Evolutionary conservation across 2,329 filamentous ascomycete species (phyloP), one percentile per base, ranked within the genome.

Genomic region (Alternaria infectoria): DNA sequence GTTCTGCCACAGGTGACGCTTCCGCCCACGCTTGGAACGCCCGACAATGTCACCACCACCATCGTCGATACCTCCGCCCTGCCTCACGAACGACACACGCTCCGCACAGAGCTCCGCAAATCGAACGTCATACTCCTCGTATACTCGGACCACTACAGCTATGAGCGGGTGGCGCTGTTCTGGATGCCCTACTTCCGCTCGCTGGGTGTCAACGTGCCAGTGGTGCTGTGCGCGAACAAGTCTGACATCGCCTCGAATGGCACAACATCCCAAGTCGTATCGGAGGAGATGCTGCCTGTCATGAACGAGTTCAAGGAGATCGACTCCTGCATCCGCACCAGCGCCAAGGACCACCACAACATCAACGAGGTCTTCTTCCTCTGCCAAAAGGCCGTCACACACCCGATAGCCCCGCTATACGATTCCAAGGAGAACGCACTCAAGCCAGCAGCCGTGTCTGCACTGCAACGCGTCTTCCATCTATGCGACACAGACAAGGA

Each of bases 291-390:
- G 93, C 85, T 98, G 30, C 96, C 96, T 1, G 90, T 99, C 69
- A 97, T 99, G 96, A 91, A 92, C 65, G 96, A 99, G 82, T 99
- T 98, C 82, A 95, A 97, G 77, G 96, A 98, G 80, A 97, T 99
- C 68, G 96, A 99, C 79, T 97, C 94, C 0, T 99, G 96, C 81
- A 98, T 99, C 77, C 88, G 96, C 59, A 93, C 94, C 9, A 98
- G 94, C 80, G 93, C 95, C 19, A 89, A 93, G 72, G 93, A 97
- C 74, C 93, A 97, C 76, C 90, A 91, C 72, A 97, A 97, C 80
- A 92, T 97, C 78, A 97, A 97, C 78, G 94, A 86, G 74, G 93
- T 95, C 63, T 98, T 99, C 83, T 98, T 97, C 75, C 89, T 99
- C 13, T 99, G 96, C 79, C 96, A 99, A 80, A 98, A 98, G 77